Evolutionary conservation across 108 stramenopile genomes (phyloP), one percentile per base, ranked within the genome.

Genomic region (Skeletonema potamos): DNA sequence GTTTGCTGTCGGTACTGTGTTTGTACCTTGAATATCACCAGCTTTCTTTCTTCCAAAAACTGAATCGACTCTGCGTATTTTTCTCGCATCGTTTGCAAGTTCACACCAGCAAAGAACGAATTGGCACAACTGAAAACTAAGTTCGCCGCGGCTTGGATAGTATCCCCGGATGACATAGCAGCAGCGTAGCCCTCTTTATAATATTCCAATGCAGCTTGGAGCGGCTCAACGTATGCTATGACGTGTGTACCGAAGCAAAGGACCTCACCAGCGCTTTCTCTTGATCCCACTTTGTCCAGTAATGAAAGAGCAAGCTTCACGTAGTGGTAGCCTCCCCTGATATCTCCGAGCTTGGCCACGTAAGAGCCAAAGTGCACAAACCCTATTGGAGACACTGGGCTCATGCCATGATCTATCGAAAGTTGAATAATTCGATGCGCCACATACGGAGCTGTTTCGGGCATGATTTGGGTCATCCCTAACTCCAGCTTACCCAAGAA

Each of bases 101-200:
- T 41, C 39, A 41, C 39, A n/a, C 39, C 39, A n/a, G 39, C 39
- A 41, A 41, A 41, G 39, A 41, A n/a, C 3, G n/a, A 41, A 3
- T n/a, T 2, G 15, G 15, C 3, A 41, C 0, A 3, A 41, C 39
- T 3, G 1, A 41, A 0, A 13, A 41, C 2, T 0, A 41, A 4
- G 39, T 41, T 41, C 15, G 4, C 2, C 0, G 39, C 39, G 15
- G 39, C 39, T 41, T 41, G 39, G 15, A 41, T 0, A 27, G 43
- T 41, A 63, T 73, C 72, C 6, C 72, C 72, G 15, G 57, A 32
- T 37, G 43, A 29, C 62, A 73, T 65, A 5, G 72, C 72, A 18
- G 36, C 28, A 9, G 11, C 24, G 11, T 73, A 48, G 7, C 54
- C 72, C 30, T 58, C 15, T 29, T 20, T 4, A n/a, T 54, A 27